Base-by-base conservation (phyloP, 2,329 filamentous ascomycete species). In the Ophiostoma himal-ulmi region DNA sequence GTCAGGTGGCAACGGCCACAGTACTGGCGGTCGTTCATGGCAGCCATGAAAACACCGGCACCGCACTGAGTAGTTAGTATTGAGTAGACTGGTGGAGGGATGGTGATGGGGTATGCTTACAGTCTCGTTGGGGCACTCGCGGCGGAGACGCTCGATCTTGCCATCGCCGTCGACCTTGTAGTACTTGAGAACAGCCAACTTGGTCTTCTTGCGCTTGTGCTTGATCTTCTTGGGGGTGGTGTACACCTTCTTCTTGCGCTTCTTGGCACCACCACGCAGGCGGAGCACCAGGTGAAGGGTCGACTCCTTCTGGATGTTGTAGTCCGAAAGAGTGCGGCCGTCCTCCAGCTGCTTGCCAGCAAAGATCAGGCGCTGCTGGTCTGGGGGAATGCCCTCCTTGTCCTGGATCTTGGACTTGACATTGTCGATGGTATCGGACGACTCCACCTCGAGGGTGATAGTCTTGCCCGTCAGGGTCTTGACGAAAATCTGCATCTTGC, bases 161-260 rank as follows among this genome's bases (percentile, higher is more conserved):
- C 96, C 95, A 80, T 99, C 95, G 79, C 92, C 93, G 84, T 98
- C 95, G 79, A 99, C 95, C 92, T 99, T 99, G 92, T 99, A 99
- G 92, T 99, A 99, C 91, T 99, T 99, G 84, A 99, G 94, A 78
- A 99, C 94, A 80, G 95, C 95, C 83, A 99, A 87, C 91, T 99
- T 99, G 90, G 92, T 97, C 94, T 99, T 99, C 93, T 98, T 99
- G 88, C 93, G 91, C 94, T 99, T 99, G 91, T 99, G 95, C 95
- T 99, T 99, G 91, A 99, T 99, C 93, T 99, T 99, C 94, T 99
- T 99, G 83, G 95, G 95, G 80, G 95, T 99, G 83, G 93, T 98
- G 92, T 99, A 99, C 78, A 99, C 95, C 94, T 99, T 99, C 93
- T 97, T 97, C 93, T 99, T 99, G 85, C 96, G 90, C 92, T 98